Evolutionary conservation across 140 eudicot species (phyloP), one percentile per base, ranked within the genome.

Genomic region (Anethum foeniculum): DNA sequence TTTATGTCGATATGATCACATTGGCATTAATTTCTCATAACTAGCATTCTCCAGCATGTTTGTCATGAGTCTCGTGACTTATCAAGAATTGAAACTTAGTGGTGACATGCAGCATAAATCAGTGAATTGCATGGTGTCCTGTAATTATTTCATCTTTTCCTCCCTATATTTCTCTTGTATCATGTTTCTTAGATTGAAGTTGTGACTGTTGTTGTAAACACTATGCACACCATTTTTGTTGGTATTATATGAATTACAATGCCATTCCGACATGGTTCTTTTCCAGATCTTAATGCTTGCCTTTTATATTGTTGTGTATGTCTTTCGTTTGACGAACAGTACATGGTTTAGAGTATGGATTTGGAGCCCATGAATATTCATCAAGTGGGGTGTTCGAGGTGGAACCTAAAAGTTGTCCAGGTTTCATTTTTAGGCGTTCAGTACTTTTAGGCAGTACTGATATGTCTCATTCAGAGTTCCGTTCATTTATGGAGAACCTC

Each of bases 331-430:
- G 79, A 69, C 77, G 49, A 82, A 49, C 91, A 94, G 98, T 78
- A 36, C 94, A 94, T 80, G 98, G 90, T 79, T 73, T 89, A 89
- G 98, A 94, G 81, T 94, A 92, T 80, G 98, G 91, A 43, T 94
- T 85, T 88, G 98, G 98, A 67, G 97, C 97, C 54, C 97, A 94
- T 28, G 98, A 94, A 81, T 92, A 90, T 85, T 80, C 98, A 76
- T 87, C 90, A 74, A 92, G 98, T 85, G 98, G 98, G 77, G 96
- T 94, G 79, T 94, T 94, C 78, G 97, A 94, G 86, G 98, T 94
- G 83, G 97, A 94, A 85, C 98, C 98, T 13, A 89, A 86, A 87
- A 86, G 96, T 84, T 94, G 98, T 83, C 98, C 98, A 28, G 97
- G 98, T 54, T 94, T 90, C 80, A 86, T 85, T 81, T 94, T 89